Evolutionary conservation across 768 basidiomycete species (phyloP).

Genomic region (Serendipita vermifera): DNA sequence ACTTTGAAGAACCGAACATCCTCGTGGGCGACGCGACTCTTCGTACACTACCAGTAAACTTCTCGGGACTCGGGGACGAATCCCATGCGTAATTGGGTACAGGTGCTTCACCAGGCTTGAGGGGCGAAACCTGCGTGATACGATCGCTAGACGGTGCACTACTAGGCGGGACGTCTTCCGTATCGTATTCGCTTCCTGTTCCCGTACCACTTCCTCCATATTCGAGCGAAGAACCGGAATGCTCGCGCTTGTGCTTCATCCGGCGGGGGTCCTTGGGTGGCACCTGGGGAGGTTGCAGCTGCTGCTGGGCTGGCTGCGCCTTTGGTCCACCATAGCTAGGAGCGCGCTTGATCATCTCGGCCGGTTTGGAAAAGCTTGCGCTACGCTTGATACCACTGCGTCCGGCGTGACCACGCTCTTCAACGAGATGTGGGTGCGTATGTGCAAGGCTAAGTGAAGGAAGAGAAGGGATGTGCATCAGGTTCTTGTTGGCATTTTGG

Average conservation of each 20-base stretch:
- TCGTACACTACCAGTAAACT: too few relatives aligned
- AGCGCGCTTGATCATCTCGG: slow-evolving; percentile 2
- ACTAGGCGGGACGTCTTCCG: slow-evolving; percentile 8
- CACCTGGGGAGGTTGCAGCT: too few relatives aligned
- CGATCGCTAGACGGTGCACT: background rate
- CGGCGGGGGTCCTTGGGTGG: background rate
- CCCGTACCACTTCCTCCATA: too few relatives aligned
- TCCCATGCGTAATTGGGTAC: too few relatives aligned
- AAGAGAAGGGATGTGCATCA: too few relatives aligned
- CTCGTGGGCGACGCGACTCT: too few relatives aligned
- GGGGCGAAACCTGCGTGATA: background rate
- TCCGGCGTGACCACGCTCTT: background rate
- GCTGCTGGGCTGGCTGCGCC: too few relatives aligned
- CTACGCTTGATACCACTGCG: slow-evolving; percentile 3
- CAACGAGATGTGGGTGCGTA: background rate
- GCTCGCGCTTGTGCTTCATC: slow-evolving; percentile 1
- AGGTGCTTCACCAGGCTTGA: background rate
- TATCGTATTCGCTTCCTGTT: slow-evolving; percentile 2
- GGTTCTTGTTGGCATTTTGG: too few relatives aligned
- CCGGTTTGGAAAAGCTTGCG: background rate
- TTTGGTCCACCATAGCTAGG: slow-evolving; percentile 8
- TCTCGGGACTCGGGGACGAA: too few relatives aligned
- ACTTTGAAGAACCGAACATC: too few relatives aligned
- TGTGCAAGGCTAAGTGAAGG: too few relatives aligned
- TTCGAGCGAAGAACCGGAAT: background rate